Percentiles rank a stretch among this genome's conserved stretches.
Conservation (phyloP, 108 stramenopile genomes). For the Aurantiochytrium sp. region DNA sequence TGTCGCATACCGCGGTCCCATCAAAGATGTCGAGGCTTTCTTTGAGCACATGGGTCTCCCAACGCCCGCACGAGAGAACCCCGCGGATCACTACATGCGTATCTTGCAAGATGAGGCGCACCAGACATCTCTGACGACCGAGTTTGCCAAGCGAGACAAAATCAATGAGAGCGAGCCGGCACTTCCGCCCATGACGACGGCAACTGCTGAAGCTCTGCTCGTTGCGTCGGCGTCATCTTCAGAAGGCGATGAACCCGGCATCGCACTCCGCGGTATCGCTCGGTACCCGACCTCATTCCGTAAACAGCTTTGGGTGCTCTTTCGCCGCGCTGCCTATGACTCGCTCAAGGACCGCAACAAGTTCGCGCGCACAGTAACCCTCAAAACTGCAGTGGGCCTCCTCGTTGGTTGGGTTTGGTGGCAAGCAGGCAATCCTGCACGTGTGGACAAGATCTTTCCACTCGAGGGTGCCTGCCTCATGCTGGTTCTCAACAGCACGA, state of each 20-base stretch:
- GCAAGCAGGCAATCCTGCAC: neutral
- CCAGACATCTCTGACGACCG: neutral
- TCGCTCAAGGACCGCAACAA: slow-evolving; percentile 22
- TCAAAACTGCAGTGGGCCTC: neutral
- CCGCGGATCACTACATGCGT: slow-evolving; percentile 17
- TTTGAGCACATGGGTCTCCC: neutral
- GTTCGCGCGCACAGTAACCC: neutral
- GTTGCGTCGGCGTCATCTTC: too few relatives aligned
- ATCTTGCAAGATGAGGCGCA: neutral
- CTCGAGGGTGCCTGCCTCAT: neutral
- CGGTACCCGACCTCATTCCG: neutral
- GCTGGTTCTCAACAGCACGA: neutral
- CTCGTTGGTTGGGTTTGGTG: neutral
- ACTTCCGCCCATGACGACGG: too few relatives aligned
- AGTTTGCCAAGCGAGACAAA: neutral
- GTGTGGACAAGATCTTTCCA: neutral
- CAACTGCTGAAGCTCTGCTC: too few relatives aligned
- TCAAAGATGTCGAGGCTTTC: neutral
- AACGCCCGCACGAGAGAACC: slow-evolving; percentile 2
- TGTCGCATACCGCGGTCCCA: slow-evolving; percentile 2
- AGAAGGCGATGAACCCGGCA: too few relatives aligned
- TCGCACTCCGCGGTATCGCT: neutral
- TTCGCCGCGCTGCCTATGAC: neutral
- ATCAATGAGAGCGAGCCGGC: too few relatives aligned
- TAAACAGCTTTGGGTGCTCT: slow-evolving; percentile 16